Evolutionary conservation across 345 rosid species (phyloP), one percentile per base, ranked within the genome.

Genomic region (Salix koriyanagi): DNA sequence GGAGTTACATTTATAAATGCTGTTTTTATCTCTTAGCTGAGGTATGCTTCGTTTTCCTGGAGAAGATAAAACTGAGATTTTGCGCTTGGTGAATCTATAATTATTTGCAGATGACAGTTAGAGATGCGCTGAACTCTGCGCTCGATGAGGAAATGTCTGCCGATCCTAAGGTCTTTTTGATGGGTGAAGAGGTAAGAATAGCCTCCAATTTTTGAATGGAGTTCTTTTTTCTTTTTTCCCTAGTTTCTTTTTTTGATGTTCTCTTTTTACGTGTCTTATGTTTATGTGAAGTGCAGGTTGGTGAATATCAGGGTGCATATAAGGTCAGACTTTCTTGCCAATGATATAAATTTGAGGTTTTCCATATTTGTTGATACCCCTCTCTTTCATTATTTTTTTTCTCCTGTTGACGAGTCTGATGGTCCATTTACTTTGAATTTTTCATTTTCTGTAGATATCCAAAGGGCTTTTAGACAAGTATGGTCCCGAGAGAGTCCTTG

Each of bases 231-330:
- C 60, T 7, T 41, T 11, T 41, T 36, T 36, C 60, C 9, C 6
- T 36, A 21, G 50, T 36, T 48, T 36, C 48, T 10, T 46, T 3
- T 70, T 26, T 75, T 25, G 6, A 34, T 36, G 26, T 67, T 65
- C 5, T 48, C 46, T 12, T 73, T 74, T 76, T 37, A 34, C 46
- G n/a, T 71, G 12, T 10, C 26, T 68, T 65, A 41, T 70, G 32
- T 58, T 41, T 75, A 11, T 50, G 73, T 71, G 67, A 30, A 72
- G 18, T 85, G 82, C 88, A 95, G 97, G 99, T 95, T 75, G 97
- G 99, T 69, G 97, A 95, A 87, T 95, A 95, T 82, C 97, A 94
- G 77, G 98, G 97, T 81, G 98, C 98, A n/a, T 93, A 94, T 87
- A 94, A 94, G 99, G 99, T 92, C 73, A 84, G 88, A 13, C 56